These are phyloP conservation scores for Lepidopterella palustris DNA, from an alignment of 495 filamentous ascomycete genomes.

Conservation along the genomic window DNA sequence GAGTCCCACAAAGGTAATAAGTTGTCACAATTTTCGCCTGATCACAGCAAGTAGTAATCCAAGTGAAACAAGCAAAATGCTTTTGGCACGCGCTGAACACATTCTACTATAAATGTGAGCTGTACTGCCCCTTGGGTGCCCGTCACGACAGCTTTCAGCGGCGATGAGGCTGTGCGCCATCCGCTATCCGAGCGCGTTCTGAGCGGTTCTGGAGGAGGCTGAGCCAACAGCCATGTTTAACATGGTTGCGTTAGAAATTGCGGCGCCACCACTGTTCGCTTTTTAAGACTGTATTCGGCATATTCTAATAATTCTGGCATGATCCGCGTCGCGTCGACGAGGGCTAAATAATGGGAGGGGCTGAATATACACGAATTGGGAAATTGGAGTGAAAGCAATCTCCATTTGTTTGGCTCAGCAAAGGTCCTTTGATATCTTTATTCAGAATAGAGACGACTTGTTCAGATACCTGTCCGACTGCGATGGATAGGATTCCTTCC, in stretches of 20 bases:
- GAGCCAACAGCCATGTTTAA: slow-evolving; percentile 2
- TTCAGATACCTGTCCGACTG: too few species aligned
- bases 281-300: slow-evolving; percentile 4
- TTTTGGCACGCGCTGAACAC: not conserved
- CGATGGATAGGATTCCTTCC: too few species aligned
- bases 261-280: slow-evolving; percentile 2
- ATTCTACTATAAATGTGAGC: slow-evolving; percentile 2
- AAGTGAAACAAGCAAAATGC: not conserved
- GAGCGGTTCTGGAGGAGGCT: not conserved
- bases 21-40: not conserved
- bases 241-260: slow-evolving; percentile 7
- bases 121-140: not conserved
- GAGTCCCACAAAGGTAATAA: not conserved
- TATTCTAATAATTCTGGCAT: not conserved
- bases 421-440: too few species aligned
- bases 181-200: too few species aligned
- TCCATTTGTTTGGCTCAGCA: too few species aligned
- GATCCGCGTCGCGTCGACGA: not conserved
- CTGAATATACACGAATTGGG: not conserved
- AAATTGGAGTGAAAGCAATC: too few species aligned
- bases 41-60: not conserved
- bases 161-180: not conserved
- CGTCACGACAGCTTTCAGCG: not conserved
- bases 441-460: too few species aligned
- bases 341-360: not conserved